Evolutionary conservation across 768 basidiomycete species (phyloP).

Genomic region (Pleurotus pulmonarius): DNA sequence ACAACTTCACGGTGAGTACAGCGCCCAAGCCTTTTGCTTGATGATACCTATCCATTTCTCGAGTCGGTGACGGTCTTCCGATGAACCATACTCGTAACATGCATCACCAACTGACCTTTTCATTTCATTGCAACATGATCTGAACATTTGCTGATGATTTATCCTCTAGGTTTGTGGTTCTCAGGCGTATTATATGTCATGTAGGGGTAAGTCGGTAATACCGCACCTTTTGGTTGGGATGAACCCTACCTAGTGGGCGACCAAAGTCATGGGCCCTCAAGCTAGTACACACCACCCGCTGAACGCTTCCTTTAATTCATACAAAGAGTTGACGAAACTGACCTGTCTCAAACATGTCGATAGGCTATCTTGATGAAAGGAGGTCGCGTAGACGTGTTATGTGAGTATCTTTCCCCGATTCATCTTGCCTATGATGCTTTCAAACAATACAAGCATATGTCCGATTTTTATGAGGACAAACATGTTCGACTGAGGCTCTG

Average conservation of each 20-base stretch:
- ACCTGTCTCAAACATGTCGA: slow-evolving; percentile 2
- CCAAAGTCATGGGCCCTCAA: slow-evolving; percentile 24
- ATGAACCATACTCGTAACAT: slow-evolving; percentile 79
- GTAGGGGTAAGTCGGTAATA: slow-evolving; percentile 12
- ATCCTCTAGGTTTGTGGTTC: slow-evolving; percentile 1
- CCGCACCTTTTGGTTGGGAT: slow-evolving; percentile 18
- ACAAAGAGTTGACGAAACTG: slow-evolving; percentile 5
- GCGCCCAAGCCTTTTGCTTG: slow-evolving; percentile 20
- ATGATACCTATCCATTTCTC: slow-evolving; percentile 68
- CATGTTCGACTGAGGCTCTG: too few relatives aligned
- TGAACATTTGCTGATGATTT: background rate
- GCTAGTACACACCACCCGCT: slow-evolving; percentile 44
- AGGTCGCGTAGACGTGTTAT: background rate
- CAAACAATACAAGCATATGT: slow-evolving; percentile 71
- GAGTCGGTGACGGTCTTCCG: slow-evolving; percentile 65
- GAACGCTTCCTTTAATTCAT: slow-evolving; percentile 19
- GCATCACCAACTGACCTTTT: slow-evolving; percentile 62
- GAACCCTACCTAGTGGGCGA: slow-evolving; percentile 35
- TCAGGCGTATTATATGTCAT: background rate
- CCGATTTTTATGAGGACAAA: slow-evolving; percentile 55
- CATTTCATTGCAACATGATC: slow-evolving; percentile 9
- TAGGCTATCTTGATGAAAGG: slow-evolving; percentile 6
- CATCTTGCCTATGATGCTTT: slow-evolving; percentile 44
- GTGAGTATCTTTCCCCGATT: slow-evolving; percentile 4
- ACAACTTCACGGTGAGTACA: background rate